Percentiles rank a stretch among this genome's conserved stretches.
Conservation (phyloP, 2,329 filamentous ascomycete genomes). For the Fonsecaea erecta region DNA sequence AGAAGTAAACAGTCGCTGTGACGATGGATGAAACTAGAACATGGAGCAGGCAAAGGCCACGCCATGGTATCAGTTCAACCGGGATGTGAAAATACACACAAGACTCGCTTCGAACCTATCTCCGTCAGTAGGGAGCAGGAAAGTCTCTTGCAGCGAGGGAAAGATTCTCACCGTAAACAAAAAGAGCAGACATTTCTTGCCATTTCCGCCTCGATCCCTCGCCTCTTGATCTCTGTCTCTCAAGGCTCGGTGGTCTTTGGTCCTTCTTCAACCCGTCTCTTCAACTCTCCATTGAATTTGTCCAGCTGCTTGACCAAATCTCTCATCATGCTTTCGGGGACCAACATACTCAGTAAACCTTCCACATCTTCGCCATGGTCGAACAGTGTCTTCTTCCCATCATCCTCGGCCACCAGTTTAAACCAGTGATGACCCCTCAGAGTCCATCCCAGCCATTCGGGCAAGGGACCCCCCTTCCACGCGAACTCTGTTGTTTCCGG, state of each 20-base stretch:
- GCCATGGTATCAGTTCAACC: background rate
- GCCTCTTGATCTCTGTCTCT: background rate
- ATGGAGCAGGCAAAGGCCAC: background rate
- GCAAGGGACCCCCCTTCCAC: constrained; percentile 18
- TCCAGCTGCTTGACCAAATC: constrained; percentile 13
- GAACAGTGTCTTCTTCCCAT: constrained; percentile 13
- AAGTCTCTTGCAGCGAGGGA: background rate
- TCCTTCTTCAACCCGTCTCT: constrained; percentile 7
- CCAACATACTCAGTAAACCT: background rate
- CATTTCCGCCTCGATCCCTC: background rate
- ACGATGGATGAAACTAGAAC: background rate
- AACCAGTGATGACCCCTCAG: constrained; percentile 13
- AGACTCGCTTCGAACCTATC: background rate
- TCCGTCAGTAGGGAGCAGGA: background rate
- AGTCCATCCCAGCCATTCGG: constrained; percentile 6
- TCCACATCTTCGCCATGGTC: constrained; percentile 12
- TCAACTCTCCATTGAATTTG: constrained; percentile 19
- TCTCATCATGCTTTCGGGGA: constrained; percentile 4
- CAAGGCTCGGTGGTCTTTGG: background rate
- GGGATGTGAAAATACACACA: background rate
- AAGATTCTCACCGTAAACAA: background rate
- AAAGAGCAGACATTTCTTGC: background rate
- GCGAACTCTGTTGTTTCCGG: constrained; percentile 13
- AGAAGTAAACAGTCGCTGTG: background rate
- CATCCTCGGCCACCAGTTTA: constrained; percentile 12